Base-by-base conservation (phyloP, 495 filamentous ascomycete genomes). In the Neurospora discreta region DNA sequence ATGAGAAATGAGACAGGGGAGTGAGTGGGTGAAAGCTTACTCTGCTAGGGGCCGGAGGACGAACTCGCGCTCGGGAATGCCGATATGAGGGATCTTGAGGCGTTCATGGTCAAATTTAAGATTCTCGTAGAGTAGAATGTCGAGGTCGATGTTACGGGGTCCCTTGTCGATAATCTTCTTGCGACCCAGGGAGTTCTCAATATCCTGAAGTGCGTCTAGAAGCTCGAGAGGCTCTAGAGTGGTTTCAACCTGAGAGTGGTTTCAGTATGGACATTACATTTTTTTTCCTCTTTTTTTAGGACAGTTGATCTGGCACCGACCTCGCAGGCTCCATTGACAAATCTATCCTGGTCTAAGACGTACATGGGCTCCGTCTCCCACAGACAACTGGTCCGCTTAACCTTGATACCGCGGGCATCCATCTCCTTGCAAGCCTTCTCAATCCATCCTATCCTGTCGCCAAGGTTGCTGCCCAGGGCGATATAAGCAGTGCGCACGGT, bases 311-410 rank as follows among this genome's bases (percentile, higher is more conserved):
- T 39, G 71, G 84, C 86, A 78, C 74, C 5, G 46, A 97, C 95
- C 89, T 99, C 93, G 80, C 93, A 97, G 70, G 90, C 94, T 40
- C 94, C 95, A 78, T 99, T 99, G 46, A 98, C 81, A 76, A 98
- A 99, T 20, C 89, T 86, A 72, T 88, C 88, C 78, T 99, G 95
- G 76, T 97, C 90, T 74, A 91, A 81, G 74, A 97, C 90, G 82
- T 99, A 98, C 95, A 99, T 99, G 30, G 95, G 92, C 73, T 92
- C 89, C 8, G 95, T 99, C 82, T 98, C 93, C 84, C 95, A 99
- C 43, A 99, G 84, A 70, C 89, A 89, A 78, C 95, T 98, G 1
- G 95, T 97, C 75, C 90, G 83, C 70, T 88, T 86, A 44, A 99
- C 86, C 71, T 82, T 87, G 79, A 98, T 92, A 68, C 86, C 88